Evolutionary conservation across 1,139 yeast species (phyloP).

Genomic region (Entelexis paramagnoliae): DNA sequence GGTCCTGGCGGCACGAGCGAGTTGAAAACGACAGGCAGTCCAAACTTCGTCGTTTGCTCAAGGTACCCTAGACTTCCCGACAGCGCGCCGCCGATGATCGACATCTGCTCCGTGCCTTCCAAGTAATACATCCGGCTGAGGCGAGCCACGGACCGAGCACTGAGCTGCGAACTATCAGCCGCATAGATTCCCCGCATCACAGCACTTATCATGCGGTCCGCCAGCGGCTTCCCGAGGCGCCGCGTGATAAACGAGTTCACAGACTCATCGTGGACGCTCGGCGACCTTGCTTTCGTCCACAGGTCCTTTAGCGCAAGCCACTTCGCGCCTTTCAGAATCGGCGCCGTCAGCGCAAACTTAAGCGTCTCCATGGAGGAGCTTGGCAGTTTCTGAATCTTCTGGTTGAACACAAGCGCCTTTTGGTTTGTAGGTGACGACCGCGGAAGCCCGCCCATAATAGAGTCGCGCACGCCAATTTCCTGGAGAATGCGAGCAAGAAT

Average conservation of each 20-base stretch:
- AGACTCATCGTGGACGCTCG: conserved; percentile 48
- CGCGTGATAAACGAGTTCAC: conserved; percentile 57
- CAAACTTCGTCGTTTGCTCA: conserved; percentile 26
- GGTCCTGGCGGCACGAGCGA: conserved; percentile 20
- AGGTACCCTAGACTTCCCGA: conserved; percentile 28
- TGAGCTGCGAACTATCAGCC: conserved; percentile 60
- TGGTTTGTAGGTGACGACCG: conserved; percentile 46
- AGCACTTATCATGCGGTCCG: conserved; percentile 67
- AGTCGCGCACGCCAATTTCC: conserved; percentile 36
- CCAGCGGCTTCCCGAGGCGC: conserved; percentile 53
- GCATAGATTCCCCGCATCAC: conserved; percentile 85
- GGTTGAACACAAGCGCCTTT: conserved; percentile 43
- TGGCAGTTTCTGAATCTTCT: conserved; percentile 31
- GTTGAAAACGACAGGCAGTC: conserved; percentile 27
- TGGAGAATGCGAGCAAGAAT: conserved; percentile 33
- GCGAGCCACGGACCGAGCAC: conserved; percentile 46
- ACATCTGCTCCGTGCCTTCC: conserved; percentile 54
- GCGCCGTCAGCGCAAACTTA: conserved; percentile 27
- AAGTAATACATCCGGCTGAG: conserved; percentile 38
- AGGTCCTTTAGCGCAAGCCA: conserved; percentile 30
- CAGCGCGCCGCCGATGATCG: conserved; percentile 37
- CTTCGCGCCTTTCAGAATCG: conserved; percentile 36
- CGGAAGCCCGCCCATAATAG: conserved; percentile 44
- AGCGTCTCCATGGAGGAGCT: conserved; percentile 24
- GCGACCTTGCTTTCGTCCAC: conserved; percentile 30